Base-by-base conservation (phyloP, 179 eudicot species). In the Silene vulgaris region DNA sequence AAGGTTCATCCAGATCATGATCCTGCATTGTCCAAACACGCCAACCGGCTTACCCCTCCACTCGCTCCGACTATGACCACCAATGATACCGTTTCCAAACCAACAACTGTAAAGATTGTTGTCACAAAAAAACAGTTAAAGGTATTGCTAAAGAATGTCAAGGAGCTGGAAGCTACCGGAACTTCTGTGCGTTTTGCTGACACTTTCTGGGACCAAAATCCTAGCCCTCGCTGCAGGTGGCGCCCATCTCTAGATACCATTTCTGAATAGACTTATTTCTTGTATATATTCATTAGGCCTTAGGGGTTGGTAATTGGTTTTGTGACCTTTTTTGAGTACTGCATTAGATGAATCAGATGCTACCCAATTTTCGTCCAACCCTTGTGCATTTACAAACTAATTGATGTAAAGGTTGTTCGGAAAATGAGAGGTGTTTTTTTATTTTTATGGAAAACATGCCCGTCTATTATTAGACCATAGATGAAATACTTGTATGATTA, bases 161-260 rank as follows among this genome's bases (percentile, higher is more conserved):
- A 81, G 85, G 82, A 81, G 65, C 75, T 84, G 57, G 82, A 84
- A 64, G 76, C 79, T 21, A 80, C 52, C 17, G 80, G 75, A 60
- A 79, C 80, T 5, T 68, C 52, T 9, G 77, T 79, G 70, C 84
- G 75, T 21, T 75, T 79, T 80, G 71, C 80, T 50, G 84, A 80
- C 64, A 72, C 72, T 65, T 69, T 77, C 43, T 74, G 76, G 82
- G 69, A 80, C 19, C 74, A 79, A 67, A 78, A 73, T 50, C 72
- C 21, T 21, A 77, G 77, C 77, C 72, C 61, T 54, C 89, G 76
- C 69, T 82, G 82, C 76, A 86, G 83, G 73, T 90, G 90, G 88
- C 73, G 67, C 48, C 91, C 90, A 48, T 81, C 81, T 64, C 79
- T 88, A 40, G 82, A 83, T 71, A 87, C 88, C 69, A 83, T 89